Base-by-base conservation (phyloP, 2,329 filamentous ascomycete species). In the Elsinoe arachidis region DNA sequence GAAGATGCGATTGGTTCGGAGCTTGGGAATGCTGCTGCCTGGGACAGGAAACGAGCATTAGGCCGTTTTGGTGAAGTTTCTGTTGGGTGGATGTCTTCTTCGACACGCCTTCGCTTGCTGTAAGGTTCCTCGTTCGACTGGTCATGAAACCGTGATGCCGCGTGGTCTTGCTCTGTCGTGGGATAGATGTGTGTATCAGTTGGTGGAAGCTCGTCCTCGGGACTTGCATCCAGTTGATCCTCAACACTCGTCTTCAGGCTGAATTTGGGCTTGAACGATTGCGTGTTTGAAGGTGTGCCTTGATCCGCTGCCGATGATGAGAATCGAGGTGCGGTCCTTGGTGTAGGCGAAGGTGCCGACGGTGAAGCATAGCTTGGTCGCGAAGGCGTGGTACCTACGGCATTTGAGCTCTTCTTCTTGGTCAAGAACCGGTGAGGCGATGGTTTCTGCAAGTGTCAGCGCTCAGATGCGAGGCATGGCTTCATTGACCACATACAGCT, bases 381-480 rank as follows among this genome's bases (percentile, higher is more conserved):
- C 5, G 26, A 53, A 3, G 49, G 49, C 12, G 30, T 21, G 10
- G 30, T 21, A 26, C 21, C 26, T 11, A 15, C 15, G 7, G 34
- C 26, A 12, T 34, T 15, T 5, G 49, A 53, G 49, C 49, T 53
- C 14, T 34, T 34, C 30, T 53, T 53, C 49, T 39, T 38, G 10
- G 17, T 34, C 30, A 56, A 14, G 19, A 56, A 56, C 10, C 54
- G 7, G 39, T 56, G 54, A 35, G 54, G 54, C 10, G 54, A 56
- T 38, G 39, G 54, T 30, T 56, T 56, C 54, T 56, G 15, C 19
- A 19, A 35, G 21, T 12, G n/a, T 12, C 17, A 11, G 44, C 6
- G 23, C 10, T 26, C 30, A 14, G 34, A 12, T 19, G 15, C 12
- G 15, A 33, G 10, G 5, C 2, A 30, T 34, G 17, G 17, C 2